Evolutionary conservation across 768 basidiomycete genomes (phyloP).

Genomic region (Pleurotus tuber-regium): DNA sequence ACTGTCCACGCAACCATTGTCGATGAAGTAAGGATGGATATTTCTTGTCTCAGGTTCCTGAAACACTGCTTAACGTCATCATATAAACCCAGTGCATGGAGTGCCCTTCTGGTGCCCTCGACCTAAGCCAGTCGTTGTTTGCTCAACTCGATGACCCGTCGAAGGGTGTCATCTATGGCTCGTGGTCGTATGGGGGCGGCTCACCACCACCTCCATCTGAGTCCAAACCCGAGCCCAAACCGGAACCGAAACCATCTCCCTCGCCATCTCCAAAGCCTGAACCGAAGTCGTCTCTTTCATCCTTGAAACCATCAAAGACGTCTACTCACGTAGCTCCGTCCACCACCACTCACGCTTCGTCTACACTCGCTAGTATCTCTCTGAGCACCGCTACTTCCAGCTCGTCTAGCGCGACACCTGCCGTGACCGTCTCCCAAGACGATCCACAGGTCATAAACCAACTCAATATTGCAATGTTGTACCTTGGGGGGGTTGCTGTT

Average conservation of each 20-base stretch:
- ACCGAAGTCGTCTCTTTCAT: slow-evolving; percentile 12
- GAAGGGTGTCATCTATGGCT: slow-evolving; percentile 34
- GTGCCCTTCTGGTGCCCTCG: slow-evolving; percentile 40
- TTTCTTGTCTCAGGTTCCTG: too few species aligned
- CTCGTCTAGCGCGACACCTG: neutral
- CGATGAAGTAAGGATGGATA: slow-evolving; percentile 37
- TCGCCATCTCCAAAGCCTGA: slow-evolving; percentile 17
- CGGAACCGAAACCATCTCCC: slow-evolving; percentile 18
- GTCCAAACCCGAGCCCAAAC: slow-evolving; percentile 13
- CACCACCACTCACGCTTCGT: slow-evolving; percentile 8
- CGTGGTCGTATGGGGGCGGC: slow-evolving; percentile 36
- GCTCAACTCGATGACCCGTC: slow-evolving; percentile 30
- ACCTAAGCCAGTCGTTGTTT: slow-evolving; percentile 47
- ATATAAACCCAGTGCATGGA: slow-evolving; percentile 40
- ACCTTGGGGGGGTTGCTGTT: slow-evolving; percentile 6
- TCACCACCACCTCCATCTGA: slow-evolving; percentile 15
- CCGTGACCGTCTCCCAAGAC: neutral
- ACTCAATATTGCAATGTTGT: slow-evolving; percentile 9
- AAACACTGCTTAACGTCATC: too few species aligned
- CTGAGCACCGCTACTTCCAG: slow-evolving; percentile 5
- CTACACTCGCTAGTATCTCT: slow-evolving; percentile 7
- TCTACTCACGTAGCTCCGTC: slow-evolving; percentile 14
- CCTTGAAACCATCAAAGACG: slow-evolving; percentile 13
- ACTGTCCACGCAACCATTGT: slow-evolving; percentile 38
- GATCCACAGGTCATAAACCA: slow-evolving; percentile 8